A percentile compares a stretch with the other conserved stretches of the same genome.
These are phyloP conservation scores for Chamaecrista fasciculata DNA, from an alignment of 306 rosid species.

Conservation along the genomic window DNA sequence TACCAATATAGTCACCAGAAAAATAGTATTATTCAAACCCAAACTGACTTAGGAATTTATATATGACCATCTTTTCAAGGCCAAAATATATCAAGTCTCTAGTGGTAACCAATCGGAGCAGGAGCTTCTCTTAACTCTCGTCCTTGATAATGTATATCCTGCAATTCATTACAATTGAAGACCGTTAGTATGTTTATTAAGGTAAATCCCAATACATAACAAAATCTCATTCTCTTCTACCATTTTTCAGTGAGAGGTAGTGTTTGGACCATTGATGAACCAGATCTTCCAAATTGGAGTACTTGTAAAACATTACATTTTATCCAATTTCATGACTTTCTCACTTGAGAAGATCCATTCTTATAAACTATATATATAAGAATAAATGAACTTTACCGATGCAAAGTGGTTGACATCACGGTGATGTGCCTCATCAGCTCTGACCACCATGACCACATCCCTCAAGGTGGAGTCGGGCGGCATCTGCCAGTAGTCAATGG, in stretches of 20 bases:
- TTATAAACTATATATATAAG: no score
- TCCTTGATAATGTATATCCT: slow-evolving; percentile 75
- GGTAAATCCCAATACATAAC: neutral
- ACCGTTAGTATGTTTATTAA: neutral
- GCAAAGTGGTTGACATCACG: slow-evolving; percentile 85
- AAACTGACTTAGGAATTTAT: slow-evolving; percentile 1
- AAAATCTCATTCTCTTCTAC: neutral
- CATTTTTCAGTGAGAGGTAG: no score
- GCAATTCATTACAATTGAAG: slow-evolving; percentile 32
- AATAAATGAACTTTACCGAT: slow-evolving; percentile 45
- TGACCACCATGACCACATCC: slow-evolving; percentile 64
- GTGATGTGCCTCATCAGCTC: slow-evolving; percentile 85
- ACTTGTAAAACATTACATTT: no score
- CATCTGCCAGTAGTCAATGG: slow-evolving; percentile 75
- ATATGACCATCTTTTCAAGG: neutral
- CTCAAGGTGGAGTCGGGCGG: slow-evolving; percentile 52
- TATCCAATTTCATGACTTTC: no score
- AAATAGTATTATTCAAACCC: slow-evolving; percentile 25
- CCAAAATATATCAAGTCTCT: slow-evolving; percentile 1
- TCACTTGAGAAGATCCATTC: no score
- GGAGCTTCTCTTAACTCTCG: slow-evolving; percentile 58
- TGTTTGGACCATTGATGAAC: no score
- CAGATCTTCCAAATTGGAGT: no score
- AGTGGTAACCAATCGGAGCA: slow-evolving; percentile 73
- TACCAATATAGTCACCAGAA: neutral